Percentiles rank a stretch among this genome's conserved stretches.
Evolutionary conservation across 306 rosid species (phyloP).

Genomic region (Carpinus viminea): DNA sequence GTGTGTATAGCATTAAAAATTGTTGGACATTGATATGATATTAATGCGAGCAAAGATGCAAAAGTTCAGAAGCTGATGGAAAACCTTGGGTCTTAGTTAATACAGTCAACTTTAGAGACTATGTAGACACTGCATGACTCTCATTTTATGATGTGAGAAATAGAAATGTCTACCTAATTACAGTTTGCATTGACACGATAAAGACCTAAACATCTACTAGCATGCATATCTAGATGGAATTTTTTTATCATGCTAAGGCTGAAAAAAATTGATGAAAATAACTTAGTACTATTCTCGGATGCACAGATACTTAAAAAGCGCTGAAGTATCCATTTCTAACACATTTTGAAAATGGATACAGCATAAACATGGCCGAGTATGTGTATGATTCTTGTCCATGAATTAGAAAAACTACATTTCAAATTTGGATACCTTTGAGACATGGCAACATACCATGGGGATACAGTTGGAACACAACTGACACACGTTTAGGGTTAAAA

Average conservation of each 20-base stretch:
- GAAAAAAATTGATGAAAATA: neutral
- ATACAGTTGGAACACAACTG: too few species aligned
- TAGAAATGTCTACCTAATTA: neutral
- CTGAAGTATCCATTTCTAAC: too few species aligned
- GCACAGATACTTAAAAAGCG: too few species aligned
- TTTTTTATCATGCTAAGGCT: neutral
- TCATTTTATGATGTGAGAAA: neutral
- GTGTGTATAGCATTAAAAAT: constrained; percentile 1
- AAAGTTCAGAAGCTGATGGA: neutral
- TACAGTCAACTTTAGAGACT: neutral
- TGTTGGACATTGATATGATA: neutral
- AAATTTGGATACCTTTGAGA: too few species aligned
- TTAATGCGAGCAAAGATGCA: neutral
- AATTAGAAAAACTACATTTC: too few species aligned
- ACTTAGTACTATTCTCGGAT: neutral
- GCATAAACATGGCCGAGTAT: too few species aligned
- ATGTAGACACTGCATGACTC: neutral
- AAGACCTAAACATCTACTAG: neutral
- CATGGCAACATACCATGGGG: too few species aligned
- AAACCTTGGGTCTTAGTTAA: neutral
- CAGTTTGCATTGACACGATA: neutral
- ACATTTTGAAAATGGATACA: too few species aligned
- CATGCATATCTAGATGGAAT: neutral
- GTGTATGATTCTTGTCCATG: too few species aligned
- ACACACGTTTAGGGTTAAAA: too few species aligned